Evolutionary conservation across 257 asterid genomes (phyloP).

Genomic region (Solanum ahanhuiri): DNA sequence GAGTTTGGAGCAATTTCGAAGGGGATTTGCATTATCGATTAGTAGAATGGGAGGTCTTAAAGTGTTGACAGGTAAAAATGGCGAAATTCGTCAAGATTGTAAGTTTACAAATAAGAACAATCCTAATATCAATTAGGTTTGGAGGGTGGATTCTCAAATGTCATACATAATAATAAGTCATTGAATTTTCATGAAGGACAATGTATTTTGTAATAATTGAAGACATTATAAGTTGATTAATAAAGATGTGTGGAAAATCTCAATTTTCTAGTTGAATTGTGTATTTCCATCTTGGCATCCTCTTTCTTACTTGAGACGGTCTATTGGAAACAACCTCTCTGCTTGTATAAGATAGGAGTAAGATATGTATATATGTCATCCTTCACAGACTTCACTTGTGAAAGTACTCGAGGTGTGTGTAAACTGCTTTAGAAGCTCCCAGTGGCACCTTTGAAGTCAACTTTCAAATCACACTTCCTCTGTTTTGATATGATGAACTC

Average conservation of each 20-base stretch:
- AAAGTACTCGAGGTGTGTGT: neutral
- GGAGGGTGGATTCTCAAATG: neutral
- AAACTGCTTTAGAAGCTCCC: neutral
- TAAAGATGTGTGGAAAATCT: neutral
- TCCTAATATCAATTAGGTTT: neutral
- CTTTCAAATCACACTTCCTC: neutral
- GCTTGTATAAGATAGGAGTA: neutral
- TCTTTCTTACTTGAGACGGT: neutral
- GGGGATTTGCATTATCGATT: slow-evolving; percentile 39
- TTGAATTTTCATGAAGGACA: neutral
- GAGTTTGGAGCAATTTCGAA: slow-evolving; percentile 19
- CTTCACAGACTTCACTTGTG: neutral
- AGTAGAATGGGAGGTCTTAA: slow-evolving; percentile 56
- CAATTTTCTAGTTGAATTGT: neutral
- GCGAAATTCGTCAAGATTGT: slow-evolving; percentile 55
- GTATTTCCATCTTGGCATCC: neutral
- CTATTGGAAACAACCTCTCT: neutral
- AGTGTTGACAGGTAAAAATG: slow-evolving; percentile 44
- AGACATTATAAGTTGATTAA: neutral
- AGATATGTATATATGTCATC: neutral
- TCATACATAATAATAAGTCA: neutral
- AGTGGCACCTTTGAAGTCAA: too few relatives aligned
- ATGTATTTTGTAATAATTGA: neutral
- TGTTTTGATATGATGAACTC: neutral
- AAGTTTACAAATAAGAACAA: slow-evolving; percentile 35